Percentiles rank a stretch among this genome's conserved stretches.
phyloP scores from a whole-genome alignment of 1,284 basidiomycete genomes.

The Ganoderma boninense region DNA sequence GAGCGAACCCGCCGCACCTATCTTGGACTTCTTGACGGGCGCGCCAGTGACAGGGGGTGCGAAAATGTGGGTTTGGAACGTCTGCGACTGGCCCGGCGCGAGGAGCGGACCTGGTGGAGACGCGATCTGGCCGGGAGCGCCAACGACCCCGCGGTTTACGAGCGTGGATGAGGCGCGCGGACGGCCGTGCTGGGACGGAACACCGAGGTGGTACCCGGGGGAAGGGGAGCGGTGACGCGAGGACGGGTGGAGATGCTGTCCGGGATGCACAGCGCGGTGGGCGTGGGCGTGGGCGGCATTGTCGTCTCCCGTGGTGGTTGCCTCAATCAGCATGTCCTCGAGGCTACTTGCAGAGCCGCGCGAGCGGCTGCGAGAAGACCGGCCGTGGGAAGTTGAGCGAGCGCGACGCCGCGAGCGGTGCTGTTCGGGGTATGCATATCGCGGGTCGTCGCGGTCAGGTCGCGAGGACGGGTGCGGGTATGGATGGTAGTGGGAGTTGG shows the following conservation, averaged over 20 bases:
- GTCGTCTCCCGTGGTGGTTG: conserved; percentile 49
- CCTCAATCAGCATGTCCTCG: conserved; percentile 71
- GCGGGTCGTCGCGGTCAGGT: conserved; percentile 37
- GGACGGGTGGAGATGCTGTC: conserved; percentile 36
- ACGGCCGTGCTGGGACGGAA: conserved; percentile 31
- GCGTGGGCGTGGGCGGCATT: conserved; percentile 28
- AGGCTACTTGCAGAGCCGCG: conserved; percentile 49
- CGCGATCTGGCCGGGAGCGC: conserved; percentile 18
- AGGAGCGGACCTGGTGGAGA: conserved; percentile 42
- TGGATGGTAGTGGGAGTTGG: conserved; percentile 32
- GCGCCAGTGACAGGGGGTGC: conserved; percentile 74
- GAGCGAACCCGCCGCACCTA: conserved; percentile 25
- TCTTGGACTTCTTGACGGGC: conserved; percentile 61
- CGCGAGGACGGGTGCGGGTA: conserved; percentile 27
- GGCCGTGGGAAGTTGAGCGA: conserved; percentile 38
- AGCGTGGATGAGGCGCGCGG: conserved; percentile 33
- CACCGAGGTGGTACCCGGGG: conserved; percentile 33
- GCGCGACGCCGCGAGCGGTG: conserved; percentile 33
- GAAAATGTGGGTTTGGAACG: conserved; percentile 73
- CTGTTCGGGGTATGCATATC: conserved; percentile 32
- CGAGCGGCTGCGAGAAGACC: conserved; percentile 40
- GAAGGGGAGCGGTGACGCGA: conserved; percentile 39
- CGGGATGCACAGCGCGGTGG: conserved; percentile 31
- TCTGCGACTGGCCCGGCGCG: conserved; percentile 50
- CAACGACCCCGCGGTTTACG: conserved; percentile 14